Evolutionary conservation across 2,329 filamentous ascomycete species (phyloP).

Genomic region (Rosellinia necatrix): DNA sequence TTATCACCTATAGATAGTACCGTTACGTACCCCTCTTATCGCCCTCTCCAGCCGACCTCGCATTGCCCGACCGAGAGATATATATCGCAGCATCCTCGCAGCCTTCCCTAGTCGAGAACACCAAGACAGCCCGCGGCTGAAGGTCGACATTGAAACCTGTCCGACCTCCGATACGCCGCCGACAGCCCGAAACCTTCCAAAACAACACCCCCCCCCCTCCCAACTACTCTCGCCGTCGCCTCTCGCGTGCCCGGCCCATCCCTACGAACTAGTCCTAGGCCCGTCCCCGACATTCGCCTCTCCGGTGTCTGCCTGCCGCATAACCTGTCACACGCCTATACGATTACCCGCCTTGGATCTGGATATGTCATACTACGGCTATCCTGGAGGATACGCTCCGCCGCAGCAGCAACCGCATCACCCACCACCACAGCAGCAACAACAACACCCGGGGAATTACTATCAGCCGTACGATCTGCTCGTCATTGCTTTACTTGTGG

Average conservation of each 20-base stretch:
- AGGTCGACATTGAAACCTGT: conserved; percentile 9
- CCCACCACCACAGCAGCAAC: conserved; percentile 36
- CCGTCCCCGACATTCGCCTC: too few relatives aligned
- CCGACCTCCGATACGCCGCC: conserved; percentile 7
- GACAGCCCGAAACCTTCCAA: conserved; percentile 8
- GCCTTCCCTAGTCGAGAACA: conserved; percentile 22
- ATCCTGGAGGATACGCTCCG: conserved; percentile 42
- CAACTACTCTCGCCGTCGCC: conserved; percentile 8
- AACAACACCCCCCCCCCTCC: not conserved
- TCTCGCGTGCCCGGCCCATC: conserved; percentile 14
- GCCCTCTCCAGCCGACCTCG: conserved; percentile 9
- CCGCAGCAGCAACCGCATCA: conserved; percentile 38
- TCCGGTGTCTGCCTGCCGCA: too few relatives aligned
- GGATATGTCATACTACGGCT: conserved; percentile 42
- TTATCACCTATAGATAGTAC: conserved; percentile 19
- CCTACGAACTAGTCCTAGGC: too few relatives aligned
- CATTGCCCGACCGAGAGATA: conserved; percentile 17
- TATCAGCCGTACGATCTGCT: conserved; percentile 37
- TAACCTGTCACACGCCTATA: too few relatives aligned
- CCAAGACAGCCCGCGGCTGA: conserved; percentile 18
- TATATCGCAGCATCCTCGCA: conserved; percentile 24
- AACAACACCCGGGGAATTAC: conserved; percentile 39
- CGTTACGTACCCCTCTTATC: conserved; percentile 11
- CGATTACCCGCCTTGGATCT: conserved; percentile 12
- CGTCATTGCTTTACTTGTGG: conserved; percentile 3